Conservation (phyloP, 192 early-diverging fungal genomes). For the Oehlia diaphana region DNA sequence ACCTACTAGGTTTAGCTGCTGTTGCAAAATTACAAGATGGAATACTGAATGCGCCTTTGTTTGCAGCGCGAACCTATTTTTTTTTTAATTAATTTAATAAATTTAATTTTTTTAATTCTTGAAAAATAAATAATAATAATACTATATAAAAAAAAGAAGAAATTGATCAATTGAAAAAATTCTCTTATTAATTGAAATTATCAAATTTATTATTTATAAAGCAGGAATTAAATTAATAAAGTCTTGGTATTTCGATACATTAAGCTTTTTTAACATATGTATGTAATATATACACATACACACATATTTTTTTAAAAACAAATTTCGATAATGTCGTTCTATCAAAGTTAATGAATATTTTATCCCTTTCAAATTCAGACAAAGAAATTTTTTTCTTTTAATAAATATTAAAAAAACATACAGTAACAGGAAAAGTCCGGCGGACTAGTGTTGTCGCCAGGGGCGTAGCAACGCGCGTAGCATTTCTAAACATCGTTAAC, state of each 20-base stretch:
- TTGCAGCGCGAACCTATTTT: slow-evolving; percentile 31
- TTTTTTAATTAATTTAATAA: background rate
- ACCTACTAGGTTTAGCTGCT: slow-evolving; percentile 35
- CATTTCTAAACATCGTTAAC: slow-evolving; percentile 21
- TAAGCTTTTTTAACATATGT: too few relatives aligned
- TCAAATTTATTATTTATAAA: too few relatives aligned
- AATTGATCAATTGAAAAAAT: too few relatives aligned
- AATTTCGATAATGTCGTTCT: background rate
- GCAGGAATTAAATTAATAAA: too few relatives aligned
- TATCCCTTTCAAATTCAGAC: background rate
- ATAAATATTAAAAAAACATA: slow-evolving; percentile 1
- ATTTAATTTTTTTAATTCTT: background rate
- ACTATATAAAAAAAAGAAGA: too few relatives aligned
- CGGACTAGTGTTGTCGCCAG: slow-evolving; percentile 3
- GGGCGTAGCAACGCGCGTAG: slow-evolving; percentile 11
- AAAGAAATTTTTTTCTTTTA: background rate
- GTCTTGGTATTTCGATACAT: too few relatives aligned
- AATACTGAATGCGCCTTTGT: slow-evolving; percentile 15
- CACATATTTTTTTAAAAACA: background rate
- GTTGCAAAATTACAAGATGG: slow-evolving; percentile 35
- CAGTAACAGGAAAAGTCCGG: background rate
- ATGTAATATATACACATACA: too few relatives aligned
- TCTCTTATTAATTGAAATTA: too few relatives aligned
- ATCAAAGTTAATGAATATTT: background rate
- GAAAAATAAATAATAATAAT: background rate